phyloP scores from a whole-genome alignment of 2,329 filamentous ascomycete genomes.

The Aspergillus glaucus region DNA sequence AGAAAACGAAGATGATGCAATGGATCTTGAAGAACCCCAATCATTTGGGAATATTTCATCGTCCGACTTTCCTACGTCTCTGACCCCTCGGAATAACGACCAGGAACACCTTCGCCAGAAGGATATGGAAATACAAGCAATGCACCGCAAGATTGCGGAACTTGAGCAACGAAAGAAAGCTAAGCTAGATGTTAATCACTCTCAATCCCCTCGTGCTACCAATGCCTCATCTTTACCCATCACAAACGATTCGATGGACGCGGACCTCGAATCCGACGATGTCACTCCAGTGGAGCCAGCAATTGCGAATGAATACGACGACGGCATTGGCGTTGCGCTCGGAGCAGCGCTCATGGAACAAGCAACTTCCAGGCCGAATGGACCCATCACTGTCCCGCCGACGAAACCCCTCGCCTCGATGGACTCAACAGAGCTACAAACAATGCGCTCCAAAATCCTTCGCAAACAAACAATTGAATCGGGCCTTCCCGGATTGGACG shows the following conservation, averaged over 20 bases:
- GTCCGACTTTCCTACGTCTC: constrained; percentile 37
- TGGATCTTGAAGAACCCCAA: constrained; percentile 20
- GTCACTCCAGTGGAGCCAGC: neutral
- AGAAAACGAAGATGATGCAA: constrained; percentile 23
- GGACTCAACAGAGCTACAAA: constrained; percentile 19
- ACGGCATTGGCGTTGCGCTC: neutral
- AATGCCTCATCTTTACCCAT: constrained; percentile 18
- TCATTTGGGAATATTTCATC: constrained; percentile 41
- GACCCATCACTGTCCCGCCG: neutral
- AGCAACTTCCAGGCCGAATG: neutral
- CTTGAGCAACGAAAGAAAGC: constrained; percentile 39
- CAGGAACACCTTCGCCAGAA: constrained; percentile 42
- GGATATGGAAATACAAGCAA: constrained; percentile 43
- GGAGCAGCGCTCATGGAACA: neutral
- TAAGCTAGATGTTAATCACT: constrained; percentile 33
- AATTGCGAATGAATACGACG: neutral
- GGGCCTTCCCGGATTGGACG: constrained; percentile 41
- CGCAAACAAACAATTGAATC: constrained; percentile 46
- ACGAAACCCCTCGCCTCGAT: constrained; percentile 13
- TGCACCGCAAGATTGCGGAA: constrained; percentile 47
- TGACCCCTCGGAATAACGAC: constrained; percentile 30
- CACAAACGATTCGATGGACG: constrained; percentile 8
- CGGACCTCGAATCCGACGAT: neutral
- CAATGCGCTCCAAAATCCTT: constrained; percentile 32
- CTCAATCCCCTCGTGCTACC: constrained; percentile 27